A percentile compares a stretch with the other conserved stretches of the same genome.
These are phyloP conservation scores for Lophiostoma macrostomum DNA, from an alignment of 495 filamentous ascomycete species.

Conservation along the genomic window DNA sequence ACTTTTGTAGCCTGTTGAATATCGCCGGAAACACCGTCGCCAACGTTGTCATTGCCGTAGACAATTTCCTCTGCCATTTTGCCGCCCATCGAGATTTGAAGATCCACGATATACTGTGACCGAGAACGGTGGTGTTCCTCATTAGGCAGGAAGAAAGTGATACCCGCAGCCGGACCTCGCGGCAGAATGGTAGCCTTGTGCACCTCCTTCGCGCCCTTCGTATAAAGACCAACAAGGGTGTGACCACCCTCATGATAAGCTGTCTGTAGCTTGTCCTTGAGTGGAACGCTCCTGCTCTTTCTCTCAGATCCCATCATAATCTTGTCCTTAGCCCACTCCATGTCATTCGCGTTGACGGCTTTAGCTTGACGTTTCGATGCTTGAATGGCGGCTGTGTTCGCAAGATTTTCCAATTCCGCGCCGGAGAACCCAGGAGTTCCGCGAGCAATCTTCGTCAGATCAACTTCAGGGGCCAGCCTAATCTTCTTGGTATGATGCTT, in stretches of 20 bases:
- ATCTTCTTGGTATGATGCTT: constrained; percentile 89
- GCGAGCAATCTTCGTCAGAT: constrained; percentile 74
- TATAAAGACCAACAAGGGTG: constrained; percentile 82
- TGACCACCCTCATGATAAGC: constrained; percentile 98
- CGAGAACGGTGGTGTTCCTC: constrained; percentile 79
- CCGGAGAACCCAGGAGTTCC: constrained; percentile 91
- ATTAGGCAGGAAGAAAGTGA: constrained; percentile 80
- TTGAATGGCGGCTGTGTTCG: constrained; percentile 92
- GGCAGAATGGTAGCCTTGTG: constrained; percentile 98
- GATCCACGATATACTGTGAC: constrained; percentile 65
- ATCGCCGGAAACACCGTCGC: constrained; percentile 64
- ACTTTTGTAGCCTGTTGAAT: constrained; percentile 72
- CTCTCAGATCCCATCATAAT: constrained; percentile 96
- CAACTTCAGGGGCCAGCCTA: constrained; percentile 71
- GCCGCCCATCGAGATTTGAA: constrained; percentile 84
- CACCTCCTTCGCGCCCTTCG: constrained; percentile 65
- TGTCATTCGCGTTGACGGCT: constrained; percentile 71
- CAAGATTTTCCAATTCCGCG: constrained; percentile 91
- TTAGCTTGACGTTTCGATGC: constrained; percentile 75
- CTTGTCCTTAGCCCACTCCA: constrained; percentile 98
- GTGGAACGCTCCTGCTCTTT: constrained; percentile 78
- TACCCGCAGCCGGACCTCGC: constrained; percentile 76
- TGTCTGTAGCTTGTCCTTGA: constrained; percentile 83
- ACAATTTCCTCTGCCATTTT: constrained; percentile 93
- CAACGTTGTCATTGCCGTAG: constrained; percentile 82